These are phyloP conservation scores for Acanthamoeba triangularis DNA, from an alignment of 208 protist species.

Conservation along the genomic window DNA sequence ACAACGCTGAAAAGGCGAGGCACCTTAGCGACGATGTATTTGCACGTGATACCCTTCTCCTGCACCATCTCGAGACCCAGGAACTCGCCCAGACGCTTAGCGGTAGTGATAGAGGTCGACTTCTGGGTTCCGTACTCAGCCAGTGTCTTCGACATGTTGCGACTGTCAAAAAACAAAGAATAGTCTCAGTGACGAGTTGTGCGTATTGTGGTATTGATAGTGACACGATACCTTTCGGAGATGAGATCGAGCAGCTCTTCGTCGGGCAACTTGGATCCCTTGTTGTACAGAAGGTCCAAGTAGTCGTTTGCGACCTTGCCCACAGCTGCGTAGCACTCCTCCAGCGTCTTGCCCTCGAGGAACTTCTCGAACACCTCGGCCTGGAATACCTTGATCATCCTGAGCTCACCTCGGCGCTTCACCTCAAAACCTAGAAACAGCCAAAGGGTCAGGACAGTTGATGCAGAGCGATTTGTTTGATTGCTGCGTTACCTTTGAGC, in stretches of 20 bases:
- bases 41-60: constrained; percentile 97
- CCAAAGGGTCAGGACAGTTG: background rate
- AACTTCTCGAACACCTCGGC: constrained; percentile 94
- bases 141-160: constrained; percentile 97
- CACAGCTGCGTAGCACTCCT: constrained; percentile 98
- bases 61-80: constrained; percentile 99
- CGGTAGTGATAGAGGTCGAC: constrained; percentile 98
- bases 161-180: constrained; percentile 63
- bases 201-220: background rate
- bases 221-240: constrained; percentile 93
- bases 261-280: constrained; percentile 93
- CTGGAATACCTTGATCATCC: constrained; percentile 99
- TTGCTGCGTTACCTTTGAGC: constrained; percentile 96
- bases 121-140: constrained; percentile 99
- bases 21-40: constrained; percentile 98
- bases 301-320: constrained; percentile 97
- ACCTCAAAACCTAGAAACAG: constrained; percentile 97
- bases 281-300: constrained; percentile 97
- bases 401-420: constrained; percentile 99
- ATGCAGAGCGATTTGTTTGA: background rate
- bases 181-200: background rate
- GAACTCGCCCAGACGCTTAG: constrained; percentile 98
- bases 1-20: background rate
- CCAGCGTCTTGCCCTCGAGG: constrained; percentile 96
- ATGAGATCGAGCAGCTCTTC: constrained; percentile 98